Evolutionary conservation across 2,329 filamentous ascomycete genomes (phyloP), one percentile per base, ranked within the genome.

Genomic region (Alternaria gaisen): DNA sequence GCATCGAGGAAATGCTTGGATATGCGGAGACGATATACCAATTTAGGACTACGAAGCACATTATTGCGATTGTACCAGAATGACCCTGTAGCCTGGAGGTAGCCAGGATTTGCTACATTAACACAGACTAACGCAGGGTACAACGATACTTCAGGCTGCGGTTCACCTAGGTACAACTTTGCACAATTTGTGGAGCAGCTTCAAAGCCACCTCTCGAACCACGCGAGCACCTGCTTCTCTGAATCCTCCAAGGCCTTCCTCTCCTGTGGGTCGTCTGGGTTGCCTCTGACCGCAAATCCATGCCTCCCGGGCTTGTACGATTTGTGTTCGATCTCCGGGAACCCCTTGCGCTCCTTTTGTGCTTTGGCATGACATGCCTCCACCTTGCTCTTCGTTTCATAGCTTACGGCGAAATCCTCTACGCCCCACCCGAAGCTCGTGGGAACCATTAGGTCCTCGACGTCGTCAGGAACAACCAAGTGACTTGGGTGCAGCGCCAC

Each of bases 401-500:
- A 68, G 1, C 47, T 60, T 34, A 64, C 62, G 10, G 53, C 65
- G 6, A 53, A 51, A 46, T 67, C 68, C 26, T 61, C 60, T 24
- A 60, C 58, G 3, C 65, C 70, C 71, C 63, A 72, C 5, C 64
- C 70, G 38, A 60, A 61, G 24, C 58, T 71, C 18, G 56, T 56
- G 12, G 71, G 66, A n/a, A 68, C 67, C 18, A 60, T 57, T 3
- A 72, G 26, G 14, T 46, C 52, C 43, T 61, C 54, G 4, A 69
- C 64, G 65, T 80, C 78, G 4, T 68, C 74, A 1, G 77, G 78
- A n/a, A 80, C 22, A 1, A 57, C 63, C 52, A 81, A 26, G 58
- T 79, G 64, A 54, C 76, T 79, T 9, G 78, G 79, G 64, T 81
- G 77, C 53, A 80, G 59, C 3, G 72, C 78, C 20, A 79, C 77